Base-by-base conservation (phyloP, 345 rosid species). In the Citrus hindsii region DNA sequence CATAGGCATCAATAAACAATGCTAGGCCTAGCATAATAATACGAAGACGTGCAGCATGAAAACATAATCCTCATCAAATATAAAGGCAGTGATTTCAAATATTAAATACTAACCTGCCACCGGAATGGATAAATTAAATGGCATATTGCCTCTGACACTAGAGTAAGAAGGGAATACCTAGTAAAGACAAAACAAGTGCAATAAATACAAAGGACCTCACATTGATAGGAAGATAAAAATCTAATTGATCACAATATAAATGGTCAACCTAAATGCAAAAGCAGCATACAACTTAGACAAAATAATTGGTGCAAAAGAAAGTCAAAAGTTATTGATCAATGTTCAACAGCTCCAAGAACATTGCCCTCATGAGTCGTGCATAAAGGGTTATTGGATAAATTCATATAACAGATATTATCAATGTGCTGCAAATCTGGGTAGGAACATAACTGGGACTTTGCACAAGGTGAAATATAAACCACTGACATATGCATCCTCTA, bases 61-160 rank as follows among this genome's bases (percentile, higher is more conserved):
- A 24, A 42, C 30, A 28, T 30, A 59, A 61, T 25, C 6, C 37
- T 61, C 19, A 13, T 63, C 27, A 22, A 63, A 24, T 30, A 28
- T 8, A 30, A 75, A 69, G 78, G 25, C 14, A 74, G 42, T 27
- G 16, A 28, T 27, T 25, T 71, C 69, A 62, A 76, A 56, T 8
- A 48, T 67, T 65, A 48, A 27, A 59, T 60, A 35, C 83, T 75
- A 82, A 97, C 99, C 96, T 90, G 98, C 99, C 99, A 97, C 83
- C 96, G 86, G 81, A 97, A 93, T 75, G 99, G 99, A 88, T 89
- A 97, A 76, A 97, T 94, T 79, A 97, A 86, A 90, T 97, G 99
- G 82, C 98, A 94, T 85, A 97, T 90, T 80, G 98, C 94, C 87
- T 97, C 98, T 69, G 98, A 89, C 25, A 84, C 98, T 55, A 96